Evolutionary conservation across 2,329 filamentous ascomycete species (phyloP), one percentile per base, ranked within the genome.

Genomic region (Claviceps sp.): DNA sequence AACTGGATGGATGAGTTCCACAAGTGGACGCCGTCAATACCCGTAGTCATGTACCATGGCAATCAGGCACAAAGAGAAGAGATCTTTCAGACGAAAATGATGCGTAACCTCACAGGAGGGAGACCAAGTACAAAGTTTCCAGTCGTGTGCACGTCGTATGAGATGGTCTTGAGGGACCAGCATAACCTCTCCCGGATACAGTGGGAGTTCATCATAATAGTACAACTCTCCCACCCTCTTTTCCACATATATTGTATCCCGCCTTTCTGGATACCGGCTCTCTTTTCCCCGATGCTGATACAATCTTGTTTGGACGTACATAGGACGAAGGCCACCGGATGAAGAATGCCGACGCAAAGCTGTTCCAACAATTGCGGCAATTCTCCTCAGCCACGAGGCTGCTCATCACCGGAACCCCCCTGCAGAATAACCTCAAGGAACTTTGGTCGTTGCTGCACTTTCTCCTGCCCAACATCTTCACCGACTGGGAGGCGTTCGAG

Each of bases 121-220:
- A 66, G 73, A 2, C 78, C 78, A 0, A 79, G 70, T 0, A 70
- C 77, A 1, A 78, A 84, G 46, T 98, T 97, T 55, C 93, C 93
- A 0, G 84, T 98, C 0, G 86, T 97, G 0, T 90, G 90, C 61
- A 98, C 93, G 0, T 94, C 85, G 41, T 97, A 97, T 60, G 93
- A 98, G 64, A 96, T 98, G 63, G 90, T 94, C 51, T 84, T 98
- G 69, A 84, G 88, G 60, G 93, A 98, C 63, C 82, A 87, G 40
- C 85, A 88, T 50, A 84, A 84, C 38, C 71, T 98, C 5, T 82
- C 82, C 0, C 84, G 85, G 53, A 91, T 95, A 52, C 85, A 89
- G 38, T 98, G 93, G 93, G 88, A 94, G 51, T 96, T 95, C 60
- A 96, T 98, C 61, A 93, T 98, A 58, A 95, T 98, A 55, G 84